These are phyloP conservation scores for Knoxia roxburghii DNA, from an alignment of 257 asterid species.

Conservation along the genomic window DNA sequence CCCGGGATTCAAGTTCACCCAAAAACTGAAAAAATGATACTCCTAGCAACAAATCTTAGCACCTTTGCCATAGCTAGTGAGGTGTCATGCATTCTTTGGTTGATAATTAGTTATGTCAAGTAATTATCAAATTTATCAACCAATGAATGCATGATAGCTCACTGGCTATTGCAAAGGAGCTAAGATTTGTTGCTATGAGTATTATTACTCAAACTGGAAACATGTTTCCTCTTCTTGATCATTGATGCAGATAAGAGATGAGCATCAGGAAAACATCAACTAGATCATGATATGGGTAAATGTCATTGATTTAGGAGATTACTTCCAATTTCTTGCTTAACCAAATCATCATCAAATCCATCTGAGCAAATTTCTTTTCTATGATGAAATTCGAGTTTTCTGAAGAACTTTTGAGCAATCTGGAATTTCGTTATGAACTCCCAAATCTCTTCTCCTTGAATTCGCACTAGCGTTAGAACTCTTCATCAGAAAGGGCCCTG, in stretches of 20 bases:
- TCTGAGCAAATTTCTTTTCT: not conserved
- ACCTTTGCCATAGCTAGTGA: too few relatives aligned
- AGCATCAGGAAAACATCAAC: not conserved
- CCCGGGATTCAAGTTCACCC: not conserved
- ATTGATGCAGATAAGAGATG: not conserved
- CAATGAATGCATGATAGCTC: too few relatives aligned
- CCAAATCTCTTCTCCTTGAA: not conserved
- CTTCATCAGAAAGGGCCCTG: too few relatives aligned
- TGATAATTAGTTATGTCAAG: too few relatives aligned
- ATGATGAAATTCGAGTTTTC: not conserved
- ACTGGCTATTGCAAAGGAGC: too few relatives aligned
- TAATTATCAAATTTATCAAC: too few relatives aligned
- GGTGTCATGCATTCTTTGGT: too few relatives aligned
- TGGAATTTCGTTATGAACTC: not conserved
- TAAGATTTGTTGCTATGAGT: too few relatives aligned
- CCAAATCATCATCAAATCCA: not conserved
- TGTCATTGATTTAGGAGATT: not conserved
- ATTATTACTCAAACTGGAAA: too few relatives aligned
- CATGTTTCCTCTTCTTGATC: not conserved
- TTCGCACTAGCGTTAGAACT: not conserved
- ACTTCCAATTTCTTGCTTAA: not conserved
- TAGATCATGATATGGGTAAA: not conserved
- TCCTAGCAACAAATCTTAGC: too few relatives aligned
- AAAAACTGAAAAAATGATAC: not conserved
- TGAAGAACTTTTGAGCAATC: not conserved